Evolutionary conservation across 768 basidiomycete species (phyloP), one percentile per base, ranked within the genome.

Genomic region (Termitomyces bulborhizus): DNA sequence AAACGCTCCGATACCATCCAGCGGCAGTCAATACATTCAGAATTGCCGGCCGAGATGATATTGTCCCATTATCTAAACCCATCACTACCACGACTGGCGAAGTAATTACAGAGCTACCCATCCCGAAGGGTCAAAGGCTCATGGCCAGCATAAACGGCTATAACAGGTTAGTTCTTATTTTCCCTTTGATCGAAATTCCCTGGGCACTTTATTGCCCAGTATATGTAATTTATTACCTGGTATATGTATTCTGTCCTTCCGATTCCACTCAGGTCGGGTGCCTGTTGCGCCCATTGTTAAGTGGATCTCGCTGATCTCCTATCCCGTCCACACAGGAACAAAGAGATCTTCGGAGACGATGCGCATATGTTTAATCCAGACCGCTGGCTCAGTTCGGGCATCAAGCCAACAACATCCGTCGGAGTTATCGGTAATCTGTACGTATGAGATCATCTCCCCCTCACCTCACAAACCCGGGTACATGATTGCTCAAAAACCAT

Each of bases 41-140:
- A 27, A 63, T 76, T 51, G 74, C 84, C 3, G 64, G 62, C 3
- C 66, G 70, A 41, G 84, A 88, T 59, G 81, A 85, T 54, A 71
- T 76, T 39, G 67, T 88, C 27, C 83, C 86, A 1, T 74, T 88
- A 9, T 74, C 76, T 8, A 76, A 68, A 46, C 79, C 83, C 18
- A 73, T 84, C 39, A 72, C 61, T 12, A 77, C 75, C 4, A 62
- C 63, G 15, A 71, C 73, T 1, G 83, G 83, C 31, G 67, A 78
- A 54, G 55, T 68, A 11, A 66, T 82, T 32, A 69, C 61, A 9
- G 76, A 82, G 57, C 52, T 85, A 26, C 72, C 74, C 3, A 69
- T 85, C 43, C 77, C 78, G 0, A 77, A 79, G 56, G 82, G 80
- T 29, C 70, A 73, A 24, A 76, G 75, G 44, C 67, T 85, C 18